Evolutionary conservation across 495 filamentous ascomycete genomes (phyloP), one percentile per base, ranked within the genome.

Genomic region (Rhizodiscina lignyota): DNA sequence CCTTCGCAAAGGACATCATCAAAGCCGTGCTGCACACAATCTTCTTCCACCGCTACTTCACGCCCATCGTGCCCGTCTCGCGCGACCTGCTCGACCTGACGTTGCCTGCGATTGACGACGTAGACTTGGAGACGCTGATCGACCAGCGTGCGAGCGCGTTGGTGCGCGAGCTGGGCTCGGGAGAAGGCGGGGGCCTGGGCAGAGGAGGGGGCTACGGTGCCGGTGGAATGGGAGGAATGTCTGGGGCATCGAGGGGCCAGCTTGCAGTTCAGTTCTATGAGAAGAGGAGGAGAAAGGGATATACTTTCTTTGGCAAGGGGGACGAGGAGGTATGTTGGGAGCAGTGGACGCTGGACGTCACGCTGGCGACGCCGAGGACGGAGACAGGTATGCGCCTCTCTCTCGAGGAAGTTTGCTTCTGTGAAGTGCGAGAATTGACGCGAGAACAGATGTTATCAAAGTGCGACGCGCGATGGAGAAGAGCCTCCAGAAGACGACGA

Each of bases 1-100:
- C 55, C 12, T 59, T 49, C 34, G 81, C 93, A 44, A 80, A 80
- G 51, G 89, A 96, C 56, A 74, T 97, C 16, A 70, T 96, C 20
- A 83, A 86, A 71, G 87, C 79, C 40, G 79, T 94, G 48, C 75
- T 96, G 34, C 84, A 94, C 55, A 89, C 87, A 27, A 93, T 97
- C 52, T 97, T 96, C 75, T 97, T 97, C 65, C 85, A 96, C 59
- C 82, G 89, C 41, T 92, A 84, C 66, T 96, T 97, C 63, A 80
- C 80, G 38, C 74, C 80, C 20, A 67, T 94, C 37, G 62, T 71
- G 11, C 89, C 89, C n/a, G 68, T 70, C 30, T 83, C 82, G 30
- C 75, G 83, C 51, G 89, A 97, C 50, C 71, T 96, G 30, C 73
- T 96, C 37, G 89, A 93, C 49, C 67, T 94, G 36, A 93, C 85